phyloP scores from a whole-genome alignment of 306 rosid genomes.

The Cicer chorassanicum region DNA sequence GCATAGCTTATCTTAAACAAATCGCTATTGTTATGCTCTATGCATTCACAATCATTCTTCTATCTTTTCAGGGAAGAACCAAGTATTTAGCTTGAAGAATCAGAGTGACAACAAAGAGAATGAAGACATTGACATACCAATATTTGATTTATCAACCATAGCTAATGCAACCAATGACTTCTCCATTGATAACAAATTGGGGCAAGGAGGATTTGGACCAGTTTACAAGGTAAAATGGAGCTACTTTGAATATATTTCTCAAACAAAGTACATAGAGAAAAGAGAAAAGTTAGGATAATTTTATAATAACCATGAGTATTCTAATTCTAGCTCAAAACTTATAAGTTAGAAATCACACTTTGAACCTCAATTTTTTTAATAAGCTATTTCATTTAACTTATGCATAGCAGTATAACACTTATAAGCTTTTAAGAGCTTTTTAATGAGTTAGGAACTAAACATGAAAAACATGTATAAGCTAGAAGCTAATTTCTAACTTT shows the following conservation, averaged over 20 bases:
- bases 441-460: neutral
- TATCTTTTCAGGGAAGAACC: constrained; percentile 32
- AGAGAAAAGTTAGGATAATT: neutral
- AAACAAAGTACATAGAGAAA: neutral
- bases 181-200: constrained; percentile 51
- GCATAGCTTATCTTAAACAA: too few species aligned
- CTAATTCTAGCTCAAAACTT: neutral
- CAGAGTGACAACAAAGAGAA: constrained; percentile 16
- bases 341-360: neutral
- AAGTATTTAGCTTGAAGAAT: constrained; percentile 21
- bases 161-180: constrained; percentile 54
- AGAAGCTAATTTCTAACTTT: constrained; percentile 1
- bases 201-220: constrained; percentile 65
- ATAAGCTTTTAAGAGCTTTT: neutral
- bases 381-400: neutral
- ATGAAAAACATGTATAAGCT: neutral
- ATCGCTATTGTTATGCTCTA: too few species aligned
- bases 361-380: neutral
- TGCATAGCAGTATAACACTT: too few species aligned
- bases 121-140: constrained; percentile 55
- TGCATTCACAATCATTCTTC: constrained; percentile 1
- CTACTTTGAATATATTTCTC: neutral
- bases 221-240: constrained; percentile 57
- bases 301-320: neutral
- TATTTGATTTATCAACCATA: constrained; percentile 51